Evolutionary conservation across 257 asterid genomes (phyloP).

Genomic region (Scutellaria minor): DNA sequence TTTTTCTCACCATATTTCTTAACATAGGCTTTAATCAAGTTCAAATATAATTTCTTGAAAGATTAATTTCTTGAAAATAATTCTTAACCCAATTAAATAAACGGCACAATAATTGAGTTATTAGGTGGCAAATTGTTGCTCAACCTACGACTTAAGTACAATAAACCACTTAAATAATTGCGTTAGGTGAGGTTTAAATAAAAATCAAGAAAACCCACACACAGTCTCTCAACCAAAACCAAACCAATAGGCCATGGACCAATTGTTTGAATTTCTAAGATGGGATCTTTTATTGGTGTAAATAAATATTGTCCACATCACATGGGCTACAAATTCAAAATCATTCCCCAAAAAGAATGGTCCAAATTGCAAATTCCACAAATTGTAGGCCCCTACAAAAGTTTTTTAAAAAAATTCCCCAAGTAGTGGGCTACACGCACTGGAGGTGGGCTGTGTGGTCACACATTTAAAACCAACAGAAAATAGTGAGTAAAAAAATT

Average conservation of each 20-base stretch:
- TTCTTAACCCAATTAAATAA: slow-evolving; percentile 4
- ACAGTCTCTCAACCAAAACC: not conserved
- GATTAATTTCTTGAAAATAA: not conserved
- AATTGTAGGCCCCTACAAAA: slow-evolving; percentile 43
- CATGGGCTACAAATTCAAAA: slow-evolving; percentile 37
- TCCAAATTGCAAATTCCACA: slow-evolving; percentile 31
- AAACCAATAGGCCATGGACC: slow-evolving; percentile 36
- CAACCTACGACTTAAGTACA: slow-evolving; percentile 28
- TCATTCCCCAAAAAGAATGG: slow-evolving; percentile 1
- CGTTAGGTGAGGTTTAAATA: slow-evolving; percentile 24
- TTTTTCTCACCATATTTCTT: too few relatives aligned
- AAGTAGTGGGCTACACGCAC: slow-evolving; percentile 50
- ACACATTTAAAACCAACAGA: slow-evolving; percentile 29
- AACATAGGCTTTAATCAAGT: too few relatives aligned
- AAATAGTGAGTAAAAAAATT: not conserved
- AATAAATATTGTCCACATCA: slow-evolving; percentile 31
- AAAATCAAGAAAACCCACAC: not conserved
- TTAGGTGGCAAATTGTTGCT: slow-evolving; percentile 10
- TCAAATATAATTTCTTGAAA: too few relatives aligned
- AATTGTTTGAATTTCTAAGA: slow-evolving; percentile 5
- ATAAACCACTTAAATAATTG: slow-evolving; percentile 15
- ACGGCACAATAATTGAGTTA: slow-evolving; percentile 13
- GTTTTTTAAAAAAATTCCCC: not conserved
- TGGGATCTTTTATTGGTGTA: not conserved
- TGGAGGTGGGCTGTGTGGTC: slow-evolving; percentile 53